phyloP scores from a whole-genome alignment of 257 asterid genomes.

The Scutellaria minor region DNA sequence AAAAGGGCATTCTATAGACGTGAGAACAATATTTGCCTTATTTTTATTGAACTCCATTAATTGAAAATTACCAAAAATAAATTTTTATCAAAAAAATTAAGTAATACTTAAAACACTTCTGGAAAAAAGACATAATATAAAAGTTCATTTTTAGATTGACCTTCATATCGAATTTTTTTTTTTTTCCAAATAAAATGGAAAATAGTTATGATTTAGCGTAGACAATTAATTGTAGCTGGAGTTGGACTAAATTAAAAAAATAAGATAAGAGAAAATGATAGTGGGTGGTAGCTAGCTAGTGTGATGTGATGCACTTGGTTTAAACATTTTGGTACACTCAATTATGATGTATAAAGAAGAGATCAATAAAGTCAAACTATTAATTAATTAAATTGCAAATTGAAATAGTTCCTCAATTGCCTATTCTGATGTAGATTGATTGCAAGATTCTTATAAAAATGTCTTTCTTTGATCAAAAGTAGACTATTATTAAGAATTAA shows the following conservation, averaged over 20 bases:
- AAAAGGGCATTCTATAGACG: no score
- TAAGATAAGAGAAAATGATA: background rate
- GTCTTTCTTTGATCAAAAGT: conserved; percentile 29
- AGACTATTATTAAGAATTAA: background rate
- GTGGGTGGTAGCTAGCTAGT: no score
- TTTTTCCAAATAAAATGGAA: background rate
- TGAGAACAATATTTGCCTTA: no score
- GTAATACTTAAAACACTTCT: no score
- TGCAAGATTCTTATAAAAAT: conserved; percentile 13
- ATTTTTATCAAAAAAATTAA: no score
- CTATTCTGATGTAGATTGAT: conserved; percentile 10
- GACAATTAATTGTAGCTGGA: background rate
- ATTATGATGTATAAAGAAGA: background rate
- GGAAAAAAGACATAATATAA: no score
- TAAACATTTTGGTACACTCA: background rate
- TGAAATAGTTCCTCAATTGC: conserved; percentile 3
- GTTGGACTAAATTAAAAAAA: background rate
- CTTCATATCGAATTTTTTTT: no score
- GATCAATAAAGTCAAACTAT: conserved; percentile 32
- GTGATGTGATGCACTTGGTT: background rate
- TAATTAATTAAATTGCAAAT: conserved; percentile 17
- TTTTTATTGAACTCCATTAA: no score
- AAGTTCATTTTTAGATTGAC: no score
- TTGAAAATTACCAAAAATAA: no score
- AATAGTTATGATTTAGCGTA: background rate